Conservation (phyloP, 2,329 filamentous ascomycete species). For the Oidium heveae region DNA sequence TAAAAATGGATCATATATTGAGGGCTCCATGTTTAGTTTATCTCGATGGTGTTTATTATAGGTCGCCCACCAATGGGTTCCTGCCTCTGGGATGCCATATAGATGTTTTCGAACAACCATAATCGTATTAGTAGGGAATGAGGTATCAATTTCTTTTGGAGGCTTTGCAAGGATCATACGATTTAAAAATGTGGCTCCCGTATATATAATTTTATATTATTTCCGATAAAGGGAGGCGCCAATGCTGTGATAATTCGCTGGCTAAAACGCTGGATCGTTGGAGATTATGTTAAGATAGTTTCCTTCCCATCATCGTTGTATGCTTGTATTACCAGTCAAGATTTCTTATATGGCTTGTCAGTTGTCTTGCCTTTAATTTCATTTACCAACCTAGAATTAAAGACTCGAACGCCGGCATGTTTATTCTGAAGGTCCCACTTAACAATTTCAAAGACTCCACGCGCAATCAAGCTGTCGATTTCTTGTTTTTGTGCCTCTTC, state of each 20-base stretch:
- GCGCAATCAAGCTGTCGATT: no score
- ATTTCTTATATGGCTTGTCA: background rate
- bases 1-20: constrained; percentile 1
- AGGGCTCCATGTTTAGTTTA: background rate
- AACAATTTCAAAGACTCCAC: no score
- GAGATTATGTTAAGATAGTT: constrained; percentile 2
- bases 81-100: background rate
- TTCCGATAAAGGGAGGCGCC: background rate
- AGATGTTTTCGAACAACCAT: background rate
- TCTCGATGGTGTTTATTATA: constrained; percentile 1
- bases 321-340: constrained; percentile 1
- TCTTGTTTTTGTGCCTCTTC: no score
- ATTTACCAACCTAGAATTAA: background rate
- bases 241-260: constrained; percentile 1
- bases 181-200: background rate
- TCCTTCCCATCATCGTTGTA: constrained; percentile 3
- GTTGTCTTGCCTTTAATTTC: background rate
- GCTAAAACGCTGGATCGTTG: constrained; percentile 2
- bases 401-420: background rate
- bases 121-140: background rate
- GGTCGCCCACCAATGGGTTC: constrained; percentile 1
- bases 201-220: background rate
- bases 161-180: background rate
- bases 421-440: no score
- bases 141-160: background rate